These are phyloP conservation scores for Saccharomycopsis hybrid DNA, from an alignment of 1,139 yeast species.

Conservation along the genomic window DNA sequence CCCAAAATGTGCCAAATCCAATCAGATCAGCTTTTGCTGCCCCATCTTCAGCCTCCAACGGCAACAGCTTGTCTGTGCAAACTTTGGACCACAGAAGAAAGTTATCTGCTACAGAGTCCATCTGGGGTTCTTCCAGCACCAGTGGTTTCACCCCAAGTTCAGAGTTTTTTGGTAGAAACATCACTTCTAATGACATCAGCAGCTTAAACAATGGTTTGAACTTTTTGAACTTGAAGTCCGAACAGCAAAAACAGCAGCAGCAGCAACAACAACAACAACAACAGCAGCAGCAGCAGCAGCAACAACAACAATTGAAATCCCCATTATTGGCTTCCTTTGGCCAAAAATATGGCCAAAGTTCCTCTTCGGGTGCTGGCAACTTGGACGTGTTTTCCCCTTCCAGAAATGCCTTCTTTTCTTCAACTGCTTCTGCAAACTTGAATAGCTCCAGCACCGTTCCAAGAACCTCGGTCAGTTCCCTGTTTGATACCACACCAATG, in stretches of 20 bases:
- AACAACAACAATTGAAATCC: constrained; percentile 11
- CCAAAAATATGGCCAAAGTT: constrained; percentile 4
- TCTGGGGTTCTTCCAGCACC: constrained; percentile 13
- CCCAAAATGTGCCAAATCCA: constrained; percentile 8
- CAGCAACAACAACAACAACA: too few species aligned
- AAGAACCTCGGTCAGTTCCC: constrained; percentile 3
- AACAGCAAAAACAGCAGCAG: neutral
- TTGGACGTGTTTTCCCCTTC: constrained; percentile 8
- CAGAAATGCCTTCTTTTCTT: constrained; percentile 4
- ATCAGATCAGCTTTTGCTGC: constrained; percentile 12
- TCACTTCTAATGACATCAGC: constrained; percentile 7
- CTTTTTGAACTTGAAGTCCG: constrained; percentile 7
- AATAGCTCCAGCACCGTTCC: constrained; percentile 8
- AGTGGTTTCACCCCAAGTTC: constrained; percentile 15
- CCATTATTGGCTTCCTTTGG: constrained; percentile 11
- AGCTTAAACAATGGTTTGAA: constrained; percentile 11
- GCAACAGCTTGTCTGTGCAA: neutral
- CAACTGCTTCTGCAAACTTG: too few species aligned
- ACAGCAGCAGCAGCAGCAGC: too few species aligned
- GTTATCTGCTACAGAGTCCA: constrained; percentile 7
- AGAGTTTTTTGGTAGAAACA: constrained; percentile 17
- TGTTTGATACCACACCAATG: constrained; percentile 1
- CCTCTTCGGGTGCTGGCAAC: constrained; percentile 6
- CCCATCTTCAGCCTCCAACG: too few species aligned
- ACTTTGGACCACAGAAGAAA: constrained; percentile 10